Evolutionary conservation across 192 early-diverging fungal genomes (phyloP).

Genomic region (Podila epicladia): DNA sequence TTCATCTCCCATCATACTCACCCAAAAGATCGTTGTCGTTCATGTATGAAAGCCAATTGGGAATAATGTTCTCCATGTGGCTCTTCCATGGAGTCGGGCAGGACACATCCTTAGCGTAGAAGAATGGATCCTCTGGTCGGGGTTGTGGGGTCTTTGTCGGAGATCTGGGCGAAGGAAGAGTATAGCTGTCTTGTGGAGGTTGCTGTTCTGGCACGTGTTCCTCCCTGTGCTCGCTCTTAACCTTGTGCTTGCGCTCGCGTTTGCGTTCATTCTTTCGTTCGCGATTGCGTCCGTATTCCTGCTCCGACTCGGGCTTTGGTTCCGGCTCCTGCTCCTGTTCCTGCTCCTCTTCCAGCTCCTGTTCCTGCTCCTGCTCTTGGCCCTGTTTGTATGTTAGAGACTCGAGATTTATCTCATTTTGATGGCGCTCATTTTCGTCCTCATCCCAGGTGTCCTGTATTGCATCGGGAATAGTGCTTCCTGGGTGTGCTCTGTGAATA

Average conservation of each 20-base stretch:
- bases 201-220: neutral
- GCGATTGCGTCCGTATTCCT: neutral
- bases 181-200: neutral
- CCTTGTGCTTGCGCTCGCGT: neutral
- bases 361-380: neutral
- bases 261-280: neutral
- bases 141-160: neutral
- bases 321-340: neutral
- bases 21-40: constrained; percentile 34
- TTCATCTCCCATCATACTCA: neutral
- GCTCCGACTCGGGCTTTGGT: neutral
- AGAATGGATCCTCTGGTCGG: neutral
- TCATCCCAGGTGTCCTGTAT: neutral
- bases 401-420: no score
- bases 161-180: neutral
- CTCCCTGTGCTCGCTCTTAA: neutral
- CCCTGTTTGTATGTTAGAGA: neutral
- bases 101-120: constrained; percentile 42
- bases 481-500: constrained; percentile 19
- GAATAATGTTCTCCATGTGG: constrained; percentile 15
- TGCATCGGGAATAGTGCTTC: neutral
- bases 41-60: constrained; percentile 30
- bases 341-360: neutral
- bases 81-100: constrained; percentile 23
- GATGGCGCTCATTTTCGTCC: neutral